Evolutionary conservation across 164 flowering plant genomes (phyloP), one percentile per base, ranked within the genome.

Genomic region (Vitis amurensis): DNA sequence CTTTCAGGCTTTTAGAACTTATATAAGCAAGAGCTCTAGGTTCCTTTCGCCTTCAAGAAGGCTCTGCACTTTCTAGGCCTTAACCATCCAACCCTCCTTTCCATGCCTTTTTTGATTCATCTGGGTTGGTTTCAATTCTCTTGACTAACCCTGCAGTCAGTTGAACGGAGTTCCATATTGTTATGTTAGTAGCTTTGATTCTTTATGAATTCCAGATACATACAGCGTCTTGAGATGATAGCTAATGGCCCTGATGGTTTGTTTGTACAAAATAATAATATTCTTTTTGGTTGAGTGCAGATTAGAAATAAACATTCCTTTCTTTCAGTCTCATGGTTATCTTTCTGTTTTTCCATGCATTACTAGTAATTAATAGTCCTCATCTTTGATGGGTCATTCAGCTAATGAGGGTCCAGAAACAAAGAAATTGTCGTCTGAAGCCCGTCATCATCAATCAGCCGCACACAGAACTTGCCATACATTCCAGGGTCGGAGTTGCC

Each of bases 401-500:
- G 58, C 66, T 31, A 75, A 70, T 2, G 83, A 73, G 53, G 81
- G 76, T 50, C 74, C 19, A 59, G 80, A 78, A 50, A 47, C 72
- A 80, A 82, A 63, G 87, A 85, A 37, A 61, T 73, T 59, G 88
- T 84, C 50, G 72, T 68, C 14, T 63, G 69, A 64, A 85, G 74
- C 70, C 23, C 71, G 59, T 69, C 84, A 48, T 80, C 88, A 8
- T 84, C 84, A 12, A 75, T 59, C 13, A 65, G 52, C 48, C 71
- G 75, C 2, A 13, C 57, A 60, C 71, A 76, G 0, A 66, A 67
- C 11, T 50, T 16, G 48, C 81, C 81, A 1, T 79, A 79, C 47
- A 30, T 86, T 62, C 89, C 83, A 87, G 76, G 71, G 92, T 91
- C 27, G 90, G 87, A 50, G 29, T 83, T 60, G 88, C 97, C 3